Evolutionary conservation across 2,329 filamentous ascomycete genomes (phyloP), one percentile per base, ranked within the genome.

Genomic region (Calonectria montana): DNA sequence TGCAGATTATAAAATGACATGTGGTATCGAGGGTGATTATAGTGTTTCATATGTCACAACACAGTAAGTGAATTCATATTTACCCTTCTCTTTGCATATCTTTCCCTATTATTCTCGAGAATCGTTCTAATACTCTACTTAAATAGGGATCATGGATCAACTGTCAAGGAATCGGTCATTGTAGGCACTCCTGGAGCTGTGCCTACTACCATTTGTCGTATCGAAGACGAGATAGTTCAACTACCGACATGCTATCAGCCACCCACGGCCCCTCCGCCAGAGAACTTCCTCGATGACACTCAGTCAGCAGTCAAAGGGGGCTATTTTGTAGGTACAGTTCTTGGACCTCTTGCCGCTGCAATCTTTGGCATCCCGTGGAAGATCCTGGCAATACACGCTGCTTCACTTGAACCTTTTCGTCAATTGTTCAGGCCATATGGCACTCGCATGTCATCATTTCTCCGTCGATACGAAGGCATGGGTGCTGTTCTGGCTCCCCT

Each of bases 301-400:
- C 9, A 55, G 8, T 9, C 47, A n/a, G 35, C 27, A 18, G 48
- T 57, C 25, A 66, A 57, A 8, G 47, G 48, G 13, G 50, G 48
- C 2, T 66, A 31, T 47, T 23, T 66, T 16, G 12, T 66, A 9
- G 64, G 29, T 9, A 57, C 47, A 6, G 27, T 66, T 15, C 8
- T 66, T 43, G 35, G 47, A 45, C 64, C 48, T 31, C 48, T 66
- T 35, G 37, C 27, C 25, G 47, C 48, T 16, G 37, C 35, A 25
- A 6, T 57, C 1, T 66, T 66, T 37, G 64, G 35, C 9, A 66
- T 66, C 23, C 48, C 64, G 15, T 66, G 64, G 63, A 66, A 66
- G 47, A 55, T 66, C 12, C 27, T 66, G 4, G 64, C 64, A 1
- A 57, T 45, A 13, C 64, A 66, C 5, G 48, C 64, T 21, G 41